These are phyloP conservation scores for Tuber calosporum DNA, from an alignment of 495 filamentous ascomycete genomes.

Conservation along the genomic window DNA sequence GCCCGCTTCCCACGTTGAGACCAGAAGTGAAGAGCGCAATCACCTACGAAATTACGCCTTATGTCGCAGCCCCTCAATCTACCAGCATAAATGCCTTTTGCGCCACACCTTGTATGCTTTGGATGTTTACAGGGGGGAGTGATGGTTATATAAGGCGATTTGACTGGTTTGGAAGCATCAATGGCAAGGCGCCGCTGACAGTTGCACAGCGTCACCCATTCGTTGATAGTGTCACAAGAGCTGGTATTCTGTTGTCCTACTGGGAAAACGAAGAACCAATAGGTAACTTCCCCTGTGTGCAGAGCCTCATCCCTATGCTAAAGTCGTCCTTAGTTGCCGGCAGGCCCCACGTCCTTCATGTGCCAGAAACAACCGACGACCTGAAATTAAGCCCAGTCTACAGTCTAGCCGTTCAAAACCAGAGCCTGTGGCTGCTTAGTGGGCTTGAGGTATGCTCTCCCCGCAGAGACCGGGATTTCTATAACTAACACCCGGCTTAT, in stretches of 20 bases:
- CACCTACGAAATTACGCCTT: constrained; percentile 92
- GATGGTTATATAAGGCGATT: constrained; percentile 94
- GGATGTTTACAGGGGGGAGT: constrained; percentile 86
- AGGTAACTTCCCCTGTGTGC: constrained; percentile 19
- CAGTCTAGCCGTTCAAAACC: constrained; percentile 80
- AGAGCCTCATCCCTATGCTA: background rate
- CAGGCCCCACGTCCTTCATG: constrained; percentile 32
- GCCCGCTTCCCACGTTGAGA: constrained; percentile 60
- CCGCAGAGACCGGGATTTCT: background rate
- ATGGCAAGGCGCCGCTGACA: constrained; percentile 86
- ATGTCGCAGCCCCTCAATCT: constrained; percentile 89
- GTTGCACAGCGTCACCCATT: constrained; percentile 96
- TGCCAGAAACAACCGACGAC: constrained; percentile 37
- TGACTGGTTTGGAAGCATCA: constrained; percentile 90
- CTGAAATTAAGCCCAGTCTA: constrained; percentile 72
- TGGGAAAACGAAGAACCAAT: constrained; percentile 79
- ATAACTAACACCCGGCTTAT: background rate
- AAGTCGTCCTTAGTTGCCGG: constrained; percentile 8
- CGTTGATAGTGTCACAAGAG: constrained; percentile 87
- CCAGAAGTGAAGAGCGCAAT: constrained; percentile 72
- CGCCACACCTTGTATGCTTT: constrained; percentile 88
- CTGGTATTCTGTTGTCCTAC: constrained; percentile 84
- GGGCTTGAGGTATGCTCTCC: constrained; percentile 57
- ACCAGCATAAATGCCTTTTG: constrained; percentile 93
- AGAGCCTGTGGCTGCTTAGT: constrained; percentile 83